A percentile compares a stretch with the other conserved stretches of the same genome.
These are phyloP conservation scores for Sanghuangporus weigelae DNA, from an alignment of 1,284 basidiomycete genomes.

Conservation along the genomic window DNA sequence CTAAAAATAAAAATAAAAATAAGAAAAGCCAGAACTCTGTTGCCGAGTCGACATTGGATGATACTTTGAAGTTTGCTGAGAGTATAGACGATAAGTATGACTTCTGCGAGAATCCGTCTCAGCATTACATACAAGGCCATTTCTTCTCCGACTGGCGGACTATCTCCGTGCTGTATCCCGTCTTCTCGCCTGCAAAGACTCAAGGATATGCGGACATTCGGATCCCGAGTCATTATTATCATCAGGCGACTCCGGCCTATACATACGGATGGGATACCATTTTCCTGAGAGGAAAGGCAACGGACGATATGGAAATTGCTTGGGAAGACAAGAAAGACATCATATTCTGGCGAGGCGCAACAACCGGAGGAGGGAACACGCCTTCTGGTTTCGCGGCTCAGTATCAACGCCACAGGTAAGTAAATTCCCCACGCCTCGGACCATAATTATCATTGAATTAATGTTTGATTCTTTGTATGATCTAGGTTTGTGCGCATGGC, in stretches of 20 bases:
- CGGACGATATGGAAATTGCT: slow-evolving; percentile 78
- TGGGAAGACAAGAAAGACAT: slow-evolving; percentile 74
- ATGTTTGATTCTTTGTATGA: neutral
- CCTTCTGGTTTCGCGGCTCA: slow-evolving; percentile 79
- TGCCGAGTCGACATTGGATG: slow-evolving; percentile 28
- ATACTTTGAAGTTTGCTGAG: slow-evolving; percentile 57
- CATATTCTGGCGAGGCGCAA: slow-evolving; percentile 86
- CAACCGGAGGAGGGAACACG: slow-evolving; percentile 85
- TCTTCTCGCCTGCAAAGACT: slow-evolving; percentile 86
- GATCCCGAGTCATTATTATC: slow-evolving; percentile 94
- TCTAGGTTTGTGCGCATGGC: slow-evolving; percentile 75
- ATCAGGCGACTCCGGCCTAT: slow-evolving; percentile 74
- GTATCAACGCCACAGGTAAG: slow-evolving; percentile 84
- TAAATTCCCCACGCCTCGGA: slow-evolving; percentile 21
- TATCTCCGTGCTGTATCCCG: slow-evolving; percentile 78
- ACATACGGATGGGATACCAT: slow-evolving; percentile 88
- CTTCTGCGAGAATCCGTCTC: slow-evolving; percentile 78
- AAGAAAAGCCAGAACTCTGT: neutral
- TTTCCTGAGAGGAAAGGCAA: slow-evolving; percentile 60
- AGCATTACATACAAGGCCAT: slow-evolving; percentile 83
- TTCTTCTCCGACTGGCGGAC: slow-evolving; percentile 96
- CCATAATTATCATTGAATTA: neutral
- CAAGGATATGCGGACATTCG: slow-evolving; percentile 83
- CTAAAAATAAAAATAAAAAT: neutral
- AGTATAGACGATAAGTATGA: slow-evolving; percentile 61